Percentiles rank a stretch among this genome's conserved stretches.
Evolutionary conservation across 1,284 basidiomycete species (phyloP).

Genomic region (Phellopilus nigrolimitatus): DNA sequence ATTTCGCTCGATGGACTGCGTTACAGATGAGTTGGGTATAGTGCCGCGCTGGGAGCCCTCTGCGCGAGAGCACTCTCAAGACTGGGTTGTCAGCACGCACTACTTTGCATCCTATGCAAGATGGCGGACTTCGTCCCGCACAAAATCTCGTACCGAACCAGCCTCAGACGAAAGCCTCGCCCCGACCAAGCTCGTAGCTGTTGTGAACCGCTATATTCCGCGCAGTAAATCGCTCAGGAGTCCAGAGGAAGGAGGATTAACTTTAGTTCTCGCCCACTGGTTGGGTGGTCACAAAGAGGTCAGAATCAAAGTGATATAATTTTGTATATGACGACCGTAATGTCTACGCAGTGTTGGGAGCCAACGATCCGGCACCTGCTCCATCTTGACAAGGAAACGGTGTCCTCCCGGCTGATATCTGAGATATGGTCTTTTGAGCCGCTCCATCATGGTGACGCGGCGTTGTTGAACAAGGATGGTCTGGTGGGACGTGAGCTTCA

Average conservation of each 20-base stretch:
- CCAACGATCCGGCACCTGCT: not conserved
- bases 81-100: not conserved
- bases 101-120: conserved; percentile 3
- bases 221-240: not conserved
- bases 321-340: too few species aligned
- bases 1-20: not conserved
- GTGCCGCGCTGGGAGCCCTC: not conserved
- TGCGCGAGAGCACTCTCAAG: not conserved
- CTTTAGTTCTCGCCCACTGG: conserved; percentile 1
- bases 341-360: not conserved
- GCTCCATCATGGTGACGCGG: conserved; percentile 2
- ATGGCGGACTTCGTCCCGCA: not conserved
- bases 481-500: not conserved
- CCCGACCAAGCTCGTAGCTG: not conserved
- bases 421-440: conserved; percentile 6
- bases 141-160: not conserved
- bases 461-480: not conserved
- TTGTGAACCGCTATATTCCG: conserved; percentile 5
- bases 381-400: not conserved
- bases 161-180: not conserved
- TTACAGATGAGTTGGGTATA: not conserved
- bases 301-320: not conserved
- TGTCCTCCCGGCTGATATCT: not conserved
- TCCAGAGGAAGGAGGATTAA: not conserved
- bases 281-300: conserved; percentile 1